Evolutionary conservation across 805 yeast species (phyloP).

Genomic region (Saccharomycopsis vini): DNA sequence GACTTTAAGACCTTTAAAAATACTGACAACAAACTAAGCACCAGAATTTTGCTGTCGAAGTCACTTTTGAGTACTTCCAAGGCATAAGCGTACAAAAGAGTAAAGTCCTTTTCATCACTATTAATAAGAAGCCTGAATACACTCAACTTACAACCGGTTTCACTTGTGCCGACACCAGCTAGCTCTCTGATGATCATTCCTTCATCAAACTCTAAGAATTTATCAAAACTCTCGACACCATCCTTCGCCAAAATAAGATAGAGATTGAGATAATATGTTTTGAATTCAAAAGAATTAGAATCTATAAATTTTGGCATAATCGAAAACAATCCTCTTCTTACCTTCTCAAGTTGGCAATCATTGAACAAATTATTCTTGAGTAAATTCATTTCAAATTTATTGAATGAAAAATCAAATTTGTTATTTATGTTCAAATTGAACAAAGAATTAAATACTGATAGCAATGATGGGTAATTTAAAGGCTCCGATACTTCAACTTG

Average conservation of each 20-base stretch:
- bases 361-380: no score
- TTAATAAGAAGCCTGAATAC: neutral
- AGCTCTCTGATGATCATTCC: no score
- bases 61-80: neutral
- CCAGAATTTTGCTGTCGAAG: neutral
- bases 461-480: no score
- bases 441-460: no score
- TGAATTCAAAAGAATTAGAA: neutral
- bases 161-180: no score
- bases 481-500: no score
- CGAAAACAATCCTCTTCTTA: neutral
- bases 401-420: neutral
- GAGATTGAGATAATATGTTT: neutral
- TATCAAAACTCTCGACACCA: neutral
- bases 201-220: no score
- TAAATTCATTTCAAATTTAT: no score
- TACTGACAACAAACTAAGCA: slow-evolving; percentile 2
- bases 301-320: slow-evolving; percentile 1
- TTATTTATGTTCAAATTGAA: neutral
- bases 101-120: neutral
- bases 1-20: slow-evolving; percentile 4
- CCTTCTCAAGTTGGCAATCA: neutral
- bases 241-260: neutral
- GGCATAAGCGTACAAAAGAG: slow-evolving; percentile 5
- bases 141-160: no score